Evolutionary conservation across 2,329 filamentous ascomycete genomes (phyloP), one percentile per base, ranked within the genome.

Genomic region (Botryotinia globosa): DNA sequence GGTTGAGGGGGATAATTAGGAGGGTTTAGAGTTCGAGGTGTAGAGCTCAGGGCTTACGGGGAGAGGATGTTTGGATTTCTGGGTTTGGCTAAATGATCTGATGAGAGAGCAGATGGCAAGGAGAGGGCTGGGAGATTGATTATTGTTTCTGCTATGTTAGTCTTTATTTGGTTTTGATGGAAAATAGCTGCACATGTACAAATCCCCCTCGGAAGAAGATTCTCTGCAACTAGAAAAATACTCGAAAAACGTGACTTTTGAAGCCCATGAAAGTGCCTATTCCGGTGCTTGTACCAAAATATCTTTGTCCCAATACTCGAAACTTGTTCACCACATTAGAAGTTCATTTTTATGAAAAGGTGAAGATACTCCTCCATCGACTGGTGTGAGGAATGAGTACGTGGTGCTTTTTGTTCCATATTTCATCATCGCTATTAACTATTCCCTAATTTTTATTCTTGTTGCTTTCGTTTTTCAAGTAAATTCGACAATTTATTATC

Each of bases 1-100:
- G 87, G 72, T 80, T 88, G 79, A 83, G 86, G 74, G 85, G 83
- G 10, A n/a, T 85, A 61, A 85, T 84, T 16, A 82, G 80, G 72
- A 86, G 85, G 78, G 18, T 76, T 44, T 79, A 56, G 75, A 32
- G 20, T 6, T 16, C 37, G 3, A 10, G 32, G 5, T 9, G 37
- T 39, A 6, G 12, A 5, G 10, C 48, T 51, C 20, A 3, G 18
- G 44, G 44, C 6, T 20, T 22, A 12, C 18, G 10, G 32, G 4
- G 32, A 5, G 12, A 14, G 20, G 6, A 12, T 14, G 4, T 9
- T 12, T 25, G 18, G 14, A 34, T 25, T n/a, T 37, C 8, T 25
- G 22, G 12, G 22, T 1, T 25, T 34, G 32, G 22, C 3, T 34
- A 12, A 39, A 39, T 14, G 10, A n/a, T 54, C 4, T 16, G 2